Percentiles rank a stretch among this genome's conserved stretches.
phyloP scores from a whole-genome alignment of 495 filamentous ascomycete species.

The Amorphotheca resinae region DNA sequence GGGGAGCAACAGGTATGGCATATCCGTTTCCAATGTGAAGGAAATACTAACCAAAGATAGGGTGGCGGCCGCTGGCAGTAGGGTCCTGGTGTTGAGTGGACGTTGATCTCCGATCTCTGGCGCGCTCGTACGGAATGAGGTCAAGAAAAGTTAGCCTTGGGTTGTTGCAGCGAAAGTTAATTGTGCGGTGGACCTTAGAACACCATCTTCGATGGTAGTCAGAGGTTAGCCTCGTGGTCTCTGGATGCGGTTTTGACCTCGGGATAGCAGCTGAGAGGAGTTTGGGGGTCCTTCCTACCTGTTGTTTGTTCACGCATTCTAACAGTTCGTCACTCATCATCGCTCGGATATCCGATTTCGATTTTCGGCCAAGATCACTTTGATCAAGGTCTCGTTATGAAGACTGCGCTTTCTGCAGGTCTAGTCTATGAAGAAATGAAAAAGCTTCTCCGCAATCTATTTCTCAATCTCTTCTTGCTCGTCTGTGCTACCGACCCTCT shows the following conservation, averaged over 20 bases:
- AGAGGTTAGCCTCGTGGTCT: conserved; percentile 21
- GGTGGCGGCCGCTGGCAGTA: conserved; percentile 20
- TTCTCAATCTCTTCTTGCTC: conserved; percentile 49
- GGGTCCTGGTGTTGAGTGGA: conserved; percentile 8
- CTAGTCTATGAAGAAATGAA: conserved; percentile 19
- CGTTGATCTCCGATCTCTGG: conserved; percentile 20
- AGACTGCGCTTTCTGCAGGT: conserved; percentile 18
- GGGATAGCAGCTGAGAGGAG: conserved; percentile 19
- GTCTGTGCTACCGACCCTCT: conserved; percentile 37
- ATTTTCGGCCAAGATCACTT: conserved; percentile 19
- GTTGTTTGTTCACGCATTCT: conserved; percentile 13
- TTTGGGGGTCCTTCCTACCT: conserved; percentile 18
- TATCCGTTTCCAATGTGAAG: neutral
- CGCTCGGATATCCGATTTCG: conserved; percentile 12
- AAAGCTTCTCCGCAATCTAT: conserved; percentile 21
- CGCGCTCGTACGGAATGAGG: conserved; percentile 17
- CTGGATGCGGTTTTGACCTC: conserved; percentile 20
- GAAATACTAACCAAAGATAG: neutral
- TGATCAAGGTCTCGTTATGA: conserved; percentile 18
- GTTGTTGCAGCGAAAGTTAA: conserved; percentile 22
- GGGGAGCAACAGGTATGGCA: conserved; percentile 12
- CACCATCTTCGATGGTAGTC: conserved; percentile 14
- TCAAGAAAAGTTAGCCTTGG: conserved; percentile 23
- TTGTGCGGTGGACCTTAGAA: conserved; percentile 19
- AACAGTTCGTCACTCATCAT: conserved; percentile 7